Evolutionary conservation across 1,284 basidiomycete species (phyloP), one percentile per base, ranked within the genome.

Genomic region (Ustilago curta): DNA sequence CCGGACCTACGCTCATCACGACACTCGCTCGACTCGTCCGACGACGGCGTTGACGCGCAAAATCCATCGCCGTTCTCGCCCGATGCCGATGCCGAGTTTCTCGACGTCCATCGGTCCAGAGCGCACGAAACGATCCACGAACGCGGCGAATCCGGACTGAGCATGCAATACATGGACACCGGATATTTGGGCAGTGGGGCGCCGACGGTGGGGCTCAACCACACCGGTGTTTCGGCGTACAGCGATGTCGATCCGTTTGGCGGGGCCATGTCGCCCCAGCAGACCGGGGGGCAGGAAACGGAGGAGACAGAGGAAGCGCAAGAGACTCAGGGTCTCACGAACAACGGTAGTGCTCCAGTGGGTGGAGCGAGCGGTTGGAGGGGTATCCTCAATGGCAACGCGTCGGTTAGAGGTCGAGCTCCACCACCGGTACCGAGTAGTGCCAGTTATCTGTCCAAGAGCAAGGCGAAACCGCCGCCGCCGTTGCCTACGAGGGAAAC

Each of bases 371-470:
- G 56, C 11, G 50, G 42, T 8, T 60, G 52, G 52, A 59, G 48
- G 23, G 8, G 18, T 8, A 32, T 53, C 27, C 18, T 65, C 27
- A 66, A 43, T 8, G 50, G 35, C 12, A 50, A 50, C 0, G 39
- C 49, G 8, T 40, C 55, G n/a, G 37, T 37, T 12, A 59, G 52
- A n/a, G 57, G 65, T 12, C 35, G 66, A 9, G 49, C 65, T 1
- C 73, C 73, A 5, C 73, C 73, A 2, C 73, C 73, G 16, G 44
- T 76, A 11, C 73, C 73, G 11, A 49, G 58, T 0, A 76, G 72
- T 29, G 53, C 73, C 9, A 31, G 45, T 16, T 71, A 68, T 42
- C 54, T 71, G 48, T 57, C 57, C 12, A 70, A 66, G 57, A 42
- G 45, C 23, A 72, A 66, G 52, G 42, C 49, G 23, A 52, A 56